Conservation (phyloP, 805 yeast genomes). For the Candida ponderosae region DNA sequence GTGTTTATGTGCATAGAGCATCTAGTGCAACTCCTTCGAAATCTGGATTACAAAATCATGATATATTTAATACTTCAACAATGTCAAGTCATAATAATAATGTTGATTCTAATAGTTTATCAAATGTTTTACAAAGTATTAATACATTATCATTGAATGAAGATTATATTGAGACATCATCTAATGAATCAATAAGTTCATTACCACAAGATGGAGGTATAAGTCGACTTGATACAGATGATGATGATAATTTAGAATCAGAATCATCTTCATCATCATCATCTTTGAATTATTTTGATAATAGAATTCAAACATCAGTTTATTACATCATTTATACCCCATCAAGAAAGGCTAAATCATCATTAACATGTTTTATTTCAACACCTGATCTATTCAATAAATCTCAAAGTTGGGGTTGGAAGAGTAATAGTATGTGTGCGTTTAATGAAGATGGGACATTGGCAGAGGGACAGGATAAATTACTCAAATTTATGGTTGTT, state of each 20-base stretch:
- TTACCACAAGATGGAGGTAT: not conserved
- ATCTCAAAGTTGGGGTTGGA: constrained; percentile 60
- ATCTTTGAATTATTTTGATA: constrained; percentile 39
- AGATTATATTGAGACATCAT: not conserved
- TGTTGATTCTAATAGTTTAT: not conserved
- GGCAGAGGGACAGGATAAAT: constrained; percentile 34
- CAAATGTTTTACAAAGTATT: not conserved
- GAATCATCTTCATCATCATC: constrained; percentile 20
- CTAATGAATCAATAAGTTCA: not conserved
- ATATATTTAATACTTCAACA: constrained; percentile 19
- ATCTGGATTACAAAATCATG: constrained; percentile 32
- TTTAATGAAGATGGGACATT: constrained; percentile 41
- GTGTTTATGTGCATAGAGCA: constrained; percentile 49
- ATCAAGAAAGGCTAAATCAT: constrained; percentile 35
- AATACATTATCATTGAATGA: not conserved
- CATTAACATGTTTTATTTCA: constrained; percentile 45
- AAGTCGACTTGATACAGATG: not conserved
- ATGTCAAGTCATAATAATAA: not conserved
- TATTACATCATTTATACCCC: constrained; percentile 51
- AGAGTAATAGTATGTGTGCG: constrained; percentile 44
- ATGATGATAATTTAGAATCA: constrained; percentile 6
- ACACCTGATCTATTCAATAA: constrained; percentile 45
- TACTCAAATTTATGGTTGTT: constrained; percentile 41
- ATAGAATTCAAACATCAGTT: constrained; percentile 35
- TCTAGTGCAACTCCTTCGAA: constrained; percentile 28